These are phyloP conservation scores for Crithidia expoeki DNA, from an alignment of 208 protist genomes.

Conservation along the genomic window DNA sequence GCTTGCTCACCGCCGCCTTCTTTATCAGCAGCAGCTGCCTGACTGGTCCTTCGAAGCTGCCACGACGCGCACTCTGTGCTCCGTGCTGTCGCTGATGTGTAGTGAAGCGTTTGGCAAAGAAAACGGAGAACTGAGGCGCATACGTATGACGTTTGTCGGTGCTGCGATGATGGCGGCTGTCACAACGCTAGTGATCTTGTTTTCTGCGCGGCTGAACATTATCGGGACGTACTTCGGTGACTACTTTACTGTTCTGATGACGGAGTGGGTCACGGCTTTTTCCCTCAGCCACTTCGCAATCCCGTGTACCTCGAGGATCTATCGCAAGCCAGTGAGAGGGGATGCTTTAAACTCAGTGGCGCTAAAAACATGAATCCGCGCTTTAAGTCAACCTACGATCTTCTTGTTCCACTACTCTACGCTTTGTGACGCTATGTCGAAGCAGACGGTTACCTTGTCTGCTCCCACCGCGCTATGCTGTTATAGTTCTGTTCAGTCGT, in stretches of 20 bases:
- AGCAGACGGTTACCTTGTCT: no score
- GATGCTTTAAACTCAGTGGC: background rate
- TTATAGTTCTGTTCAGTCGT: no score
- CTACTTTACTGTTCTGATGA: slow-evolving; percentile 95
- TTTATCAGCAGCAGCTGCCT: slow-evolving; percentile 67
- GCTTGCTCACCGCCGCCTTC: slow-evolving; percentile 85
- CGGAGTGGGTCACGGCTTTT: slow-evolving; percentile 88
- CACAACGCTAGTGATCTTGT: slow-evolving; percentile 69
- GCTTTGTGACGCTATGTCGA: no score
- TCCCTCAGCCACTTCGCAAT: slow-evolving; percentile 94
- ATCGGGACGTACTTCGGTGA: slow-evolving; percentile 95
- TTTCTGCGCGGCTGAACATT: slow-evolving; percentile 82
- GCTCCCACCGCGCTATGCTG: no score
- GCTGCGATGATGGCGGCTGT: slow-evolving; percentile 53
- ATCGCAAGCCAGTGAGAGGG: slow-evolving; percentile 32
- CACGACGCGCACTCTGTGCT: slow-evolving; percentile 45
- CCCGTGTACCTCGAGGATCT: slow-evolving; percentile 92
- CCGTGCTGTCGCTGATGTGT: slow-evolving; percentile 34
- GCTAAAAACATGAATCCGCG: background rate
- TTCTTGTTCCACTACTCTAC: no score
- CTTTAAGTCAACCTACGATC: no score
- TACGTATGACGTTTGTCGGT: slow-evolving; percentile 28
- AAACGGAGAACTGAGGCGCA: background rate
- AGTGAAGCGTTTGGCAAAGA: slow-evolving; percentile 3
- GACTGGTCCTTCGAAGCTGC: slow-evolving; percentile 79